phyloP scores from a whole-genome alignment of 1,284 basidiomycete genomes.

The Ganoderma meredithae region DNA sequence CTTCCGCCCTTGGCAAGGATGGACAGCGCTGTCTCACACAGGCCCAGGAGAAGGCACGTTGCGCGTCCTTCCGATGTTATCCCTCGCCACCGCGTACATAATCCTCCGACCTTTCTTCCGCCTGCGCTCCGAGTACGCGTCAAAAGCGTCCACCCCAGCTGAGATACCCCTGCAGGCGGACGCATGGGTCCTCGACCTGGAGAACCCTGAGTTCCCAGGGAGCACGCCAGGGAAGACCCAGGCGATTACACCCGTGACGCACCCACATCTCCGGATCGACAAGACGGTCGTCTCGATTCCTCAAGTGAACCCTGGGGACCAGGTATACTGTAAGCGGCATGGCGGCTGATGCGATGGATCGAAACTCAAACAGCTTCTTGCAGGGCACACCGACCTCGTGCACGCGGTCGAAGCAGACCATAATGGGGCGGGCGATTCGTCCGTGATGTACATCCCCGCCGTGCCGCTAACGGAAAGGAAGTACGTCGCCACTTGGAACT shows the following conservation, averaged over 20 bases:
- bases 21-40: constrained; percentile 72
- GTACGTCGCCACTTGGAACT: constrained; percentile 42
- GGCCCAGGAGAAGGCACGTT: constrained; percentile 74
- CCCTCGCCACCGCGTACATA: constrained; percentile 69
- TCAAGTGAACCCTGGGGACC: constrained; percentile 72
- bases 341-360: not conserved
- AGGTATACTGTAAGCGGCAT: constrained; percentile 67
- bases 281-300: constrained; percentile 62
- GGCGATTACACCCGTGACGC: constrained; percentile 65
- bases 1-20: constrained; percentile 82
- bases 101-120: constrained; percentile 82
- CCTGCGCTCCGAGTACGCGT: constrained; percentile 34
- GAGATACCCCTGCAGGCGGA: constrained; percentile 45
- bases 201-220: constrained; percentile 68
- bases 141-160: constrained; percentile 8
- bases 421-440: constrained; percentile 67
- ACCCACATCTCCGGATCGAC: constrained; percentile 74
- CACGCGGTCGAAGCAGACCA: constrained; percentile 78
- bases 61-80: constrained; percentile 63
- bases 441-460: constrained; percentile 84
- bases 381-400: constrained; percentile 72
- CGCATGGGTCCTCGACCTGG: constrained; percentile 72
- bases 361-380: constrained; percentile 3
- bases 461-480: constrained; percentile 74
- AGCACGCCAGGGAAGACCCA: constrained; percentile 68